A percentile compares a stretch with the other conserved stretches of the same genome.
Evolutionary conservation across 1,284 basidiomycete genomes (phyloP).

Genomic region (Sporisorium reilianum): DNA sequence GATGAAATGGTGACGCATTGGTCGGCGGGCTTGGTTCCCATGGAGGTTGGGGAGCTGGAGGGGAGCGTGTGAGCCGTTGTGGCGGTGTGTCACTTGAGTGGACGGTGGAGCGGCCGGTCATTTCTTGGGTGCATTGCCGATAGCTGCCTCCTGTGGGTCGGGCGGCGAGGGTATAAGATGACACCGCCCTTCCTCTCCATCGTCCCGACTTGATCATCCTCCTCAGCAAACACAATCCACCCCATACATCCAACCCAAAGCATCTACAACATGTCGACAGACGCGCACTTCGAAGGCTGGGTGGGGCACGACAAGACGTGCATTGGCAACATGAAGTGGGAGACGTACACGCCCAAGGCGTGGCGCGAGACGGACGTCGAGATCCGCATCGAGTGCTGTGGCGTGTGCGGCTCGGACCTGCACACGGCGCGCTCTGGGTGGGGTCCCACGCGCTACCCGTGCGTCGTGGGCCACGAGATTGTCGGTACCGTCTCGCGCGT

Average conservation of each 20-base stretch:
- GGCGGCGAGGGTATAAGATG: not conserved
- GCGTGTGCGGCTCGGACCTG: slow-evolving; percentile 54
- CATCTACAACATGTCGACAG: slow-evolving; percentile 24
- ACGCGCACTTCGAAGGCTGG: slow-evolving; percentile 60
- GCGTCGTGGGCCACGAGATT: slow-evolving; percentile 74
- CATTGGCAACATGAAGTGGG: slow-evolving; percentile 59
- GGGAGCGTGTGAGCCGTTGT: too few species aligned
- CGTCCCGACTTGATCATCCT: not conserved
- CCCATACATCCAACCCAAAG: not conserved
- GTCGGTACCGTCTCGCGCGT: slow-evolving; percentile 72
- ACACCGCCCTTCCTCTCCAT: not conserved
- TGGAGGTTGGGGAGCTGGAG: too few species aligned
- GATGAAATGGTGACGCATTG: too few species aligned
- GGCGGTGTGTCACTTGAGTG: too few species aligned
- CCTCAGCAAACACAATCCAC: not conserved
- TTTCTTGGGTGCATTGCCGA: too few species aligned
- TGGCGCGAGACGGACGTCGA: slow-evolving; percentile 57
- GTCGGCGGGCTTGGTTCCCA: too few species aligned
- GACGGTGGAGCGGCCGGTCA: too few species aligned
- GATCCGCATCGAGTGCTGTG: slow-evolving; percentile 57
- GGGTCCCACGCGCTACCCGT: slow-evolving; percentile 56
- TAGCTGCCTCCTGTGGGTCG: too few species aligned
- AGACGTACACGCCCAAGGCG: slow-evolving; percentile 49
- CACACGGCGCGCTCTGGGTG: slow-evolving; percentile 60
- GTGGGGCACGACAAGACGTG: slow-evolving; percentile 53